Percentiles rank a stretch among this genome's conserved stretches.
phyloP scores from a whole-genome alignment of 257 asterid genomes.

The Lithospermum erythrorhizon region DNA sequence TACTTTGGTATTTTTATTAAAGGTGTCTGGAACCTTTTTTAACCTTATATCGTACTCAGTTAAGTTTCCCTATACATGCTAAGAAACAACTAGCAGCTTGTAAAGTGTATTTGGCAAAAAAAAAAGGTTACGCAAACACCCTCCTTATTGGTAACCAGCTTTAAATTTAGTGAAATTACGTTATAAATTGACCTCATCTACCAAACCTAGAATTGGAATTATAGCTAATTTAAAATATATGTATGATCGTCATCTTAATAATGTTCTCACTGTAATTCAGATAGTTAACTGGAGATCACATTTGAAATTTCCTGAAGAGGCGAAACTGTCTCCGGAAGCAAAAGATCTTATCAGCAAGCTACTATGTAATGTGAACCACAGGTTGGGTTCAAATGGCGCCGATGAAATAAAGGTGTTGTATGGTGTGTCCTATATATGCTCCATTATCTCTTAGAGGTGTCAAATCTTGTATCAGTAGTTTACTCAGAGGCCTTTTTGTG shows the following conservation, averaged over 20 bases:
- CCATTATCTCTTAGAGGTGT: constrained; percentile 14
- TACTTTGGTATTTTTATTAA: no score
- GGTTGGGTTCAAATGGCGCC: constrained; percentile 88
- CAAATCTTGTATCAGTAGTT: constrained; percentile 14
- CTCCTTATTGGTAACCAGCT: background rate
- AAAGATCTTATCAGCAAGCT: constrained; percentile 74
- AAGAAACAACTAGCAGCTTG: no score
- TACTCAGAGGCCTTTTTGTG: constrained; percentile 17
- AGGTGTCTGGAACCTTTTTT: no score
- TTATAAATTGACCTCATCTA: background rate
- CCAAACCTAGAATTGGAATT: background rate
- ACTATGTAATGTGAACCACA: constrained; percentile 73
- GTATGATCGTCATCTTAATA: background rate
- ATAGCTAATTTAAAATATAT: background rate
- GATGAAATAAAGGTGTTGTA: constrained; percentile 80
- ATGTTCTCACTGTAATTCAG: constrained; percentile 28
- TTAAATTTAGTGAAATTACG: background rate
- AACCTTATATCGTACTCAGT: no score
- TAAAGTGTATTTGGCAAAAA: no score
- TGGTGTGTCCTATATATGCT: constrained; percentile 34
- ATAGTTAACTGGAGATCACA: constrained; percentile 94
- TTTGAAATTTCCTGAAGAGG: constrained; percentile 90
- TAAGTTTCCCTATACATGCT: no score
- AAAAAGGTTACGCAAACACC: no score
- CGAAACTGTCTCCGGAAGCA: constrained; percentile 63